Conservation (phyloP, 2,329 filamentous ascomycete species). For the Beauveria rudraprayagi region DNA sequence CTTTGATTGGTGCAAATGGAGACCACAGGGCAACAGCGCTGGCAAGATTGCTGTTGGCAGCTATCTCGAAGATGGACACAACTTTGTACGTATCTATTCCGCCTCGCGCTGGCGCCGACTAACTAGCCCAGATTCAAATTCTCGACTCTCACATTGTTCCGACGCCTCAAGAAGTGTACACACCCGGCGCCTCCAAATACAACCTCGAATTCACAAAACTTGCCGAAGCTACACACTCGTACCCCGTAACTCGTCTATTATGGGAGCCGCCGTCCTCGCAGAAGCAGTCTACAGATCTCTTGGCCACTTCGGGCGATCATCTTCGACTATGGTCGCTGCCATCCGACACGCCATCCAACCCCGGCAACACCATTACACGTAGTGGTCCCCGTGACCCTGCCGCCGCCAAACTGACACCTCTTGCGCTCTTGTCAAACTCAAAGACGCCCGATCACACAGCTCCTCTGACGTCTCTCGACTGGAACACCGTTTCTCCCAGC, state of each 20-base stretch:
- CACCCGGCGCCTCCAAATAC: constrained; percentile 62
- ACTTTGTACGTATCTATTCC: constrained; percentile 61
- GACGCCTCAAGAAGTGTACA: constrained; percentile 60
- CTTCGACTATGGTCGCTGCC: constrained; percentile 90
- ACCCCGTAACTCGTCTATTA: constrained; percentile 87
- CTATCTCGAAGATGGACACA: constrained; percentile 95
- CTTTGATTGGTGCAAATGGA: constrained; percentile 99
- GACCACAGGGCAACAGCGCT: constrained; percentile 67
- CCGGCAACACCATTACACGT: constrained; percentile 61
- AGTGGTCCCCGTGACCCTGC: constrained; percentile 44
- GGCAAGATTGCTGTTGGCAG: constrained; percentile 94
- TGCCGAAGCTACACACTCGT: constrained; percentile 94
- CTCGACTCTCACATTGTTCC: constrained; percentile 75
- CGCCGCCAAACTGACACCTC: constrained; percentile 75
- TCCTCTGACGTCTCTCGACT: constrained; percentile 90
- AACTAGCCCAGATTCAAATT: constrained; percentile 73
- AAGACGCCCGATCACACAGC: constrained; percentile 98
- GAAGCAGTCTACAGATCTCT: constrained; percentile 89
- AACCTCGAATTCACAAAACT: constrained; percentile 86
- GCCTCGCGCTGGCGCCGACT: background rate
- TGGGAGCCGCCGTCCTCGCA: constrained; percentile 95
- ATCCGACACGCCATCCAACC: constrained; percentile 47
- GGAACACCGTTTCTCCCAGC: constrained; percentile 95
- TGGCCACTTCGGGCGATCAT: constrained; percentile 93
- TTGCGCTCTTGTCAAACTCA: constrained; percentile 91